Evolutionary conservation across 306 rosid genomes (phyloP), one percentile per base, ranked within the genome.

Genomic region (Dalbergia cultrata): DNA sequence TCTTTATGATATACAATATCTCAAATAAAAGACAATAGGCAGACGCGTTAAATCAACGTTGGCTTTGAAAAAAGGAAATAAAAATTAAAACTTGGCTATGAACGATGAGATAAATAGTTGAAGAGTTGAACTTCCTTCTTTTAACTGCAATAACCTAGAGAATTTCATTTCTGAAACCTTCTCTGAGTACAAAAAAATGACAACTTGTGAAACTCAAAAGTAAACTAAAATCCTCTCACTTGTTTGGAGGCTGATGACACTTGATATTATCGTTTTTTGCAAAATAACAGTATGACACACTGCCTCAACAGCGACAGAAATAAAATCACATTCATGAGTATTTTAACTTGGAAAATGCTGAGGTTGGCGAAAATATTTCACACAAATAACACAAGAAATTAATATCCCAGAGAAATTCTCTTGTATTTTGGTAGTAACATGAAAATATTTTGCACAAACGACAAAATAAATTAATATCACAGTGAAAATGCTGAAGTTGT

Each of bases 171-270:
- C 50, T 10, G 50, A 54, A 17, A 53, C 21, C 10, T 53, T 53
- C 21, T 6, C n/a, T 53, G 59, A n/a, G 59, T 21, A 53, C 9
- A 53, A 43, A 53, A 8, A 35, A 43, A 66, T 26, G 47, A 31
- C 5, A 65, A 53, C 37, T 49, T 52, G 19, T 39, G 54, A 37
- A 65, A 52, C 22, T 17, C 26, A 35, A 19, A 26, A 76, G 63
- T 18, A 76, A 76, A 76, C 17, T 12, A 35, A 35, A 31, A 49
- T 50, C 8, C 5, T n/a, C 33, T 26, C 57, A 17, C 72, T 72
- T 52, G 31, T 35, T 9, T 13, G 13, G 18, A 53, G 9, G n/a
- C 49, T 18, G 12, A 37, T 79, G 17, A 21, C 39, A 62, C 21
- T 18, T 7, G 9, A 58, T 79, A 26, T 44, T 31, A 5, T 37